Evolutionary conservation across 257 asterid species (phyloP).

Genomic region (Solanum chilense): DNA sequence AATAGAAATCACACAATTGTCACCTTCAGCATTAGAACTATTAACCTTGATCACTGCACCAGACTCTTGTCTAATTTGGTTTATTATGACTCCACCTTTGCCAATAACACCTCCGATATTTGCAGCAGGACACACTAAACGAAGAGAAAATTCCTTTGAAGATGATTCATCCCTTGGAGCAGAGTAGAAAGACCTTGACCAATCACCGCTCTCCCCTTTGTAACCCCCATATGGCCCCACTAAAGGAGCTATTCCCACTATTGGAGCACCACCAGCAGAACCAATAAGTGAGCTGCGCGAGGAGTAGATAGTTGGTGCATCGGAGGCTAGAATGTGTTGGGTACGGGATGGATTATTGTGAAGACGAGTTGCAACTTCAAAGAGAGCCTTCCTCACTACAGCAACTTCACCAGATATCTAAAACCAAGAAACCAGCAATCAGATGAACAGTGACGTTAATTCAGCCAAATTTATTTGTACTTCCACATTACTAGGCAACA

Average conservation of each 20-base stretch:
- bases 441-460: neutral
- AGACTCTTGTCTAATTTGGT: conserved; percentile 17
- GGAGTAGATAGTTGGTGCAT: conserved; percentile 4
- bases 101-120: conserved; percentile 17
- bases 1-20: conserved; percentile 12
- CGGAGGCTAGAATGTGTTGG: conserved; percentile 8
- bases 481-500: neutral
- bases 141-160: conserved; percentile 14
- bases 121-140: conserved; percentile 11
- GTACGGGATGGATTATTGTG: conserved; percentile 19
- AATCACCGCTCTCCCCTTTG: conserved; percentile 11
- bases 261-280: conserved; percentile 5
- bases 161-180: conserved; percentile 14
- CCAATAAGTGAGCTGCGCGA: conserved; percentile 5
- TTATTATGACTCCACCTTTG: conserved; percentile 16
- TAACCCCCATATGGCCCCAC: conserved; percentile 17
- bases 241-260: conserved; percentile 12
- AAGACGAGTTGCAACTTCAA: conserved; percentile 11
- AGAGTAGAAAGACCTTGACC: conserved; percentile 4
- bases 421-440: neutral
- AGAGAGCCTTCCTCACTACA: conserved; percentile 12
- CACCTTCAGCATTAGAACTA: conserved; percentile 13
- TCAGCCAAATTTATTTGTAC: neutral
- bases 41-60: conserved; percentile 14
- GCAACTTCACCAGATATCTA: conserved; percentile 13